These are phyloP conservation scores for Botryosphaeria dothidea DNA, from an alignment of 2,329 filamentous ascomycete species.

Conservation along the genomic window DNA sequence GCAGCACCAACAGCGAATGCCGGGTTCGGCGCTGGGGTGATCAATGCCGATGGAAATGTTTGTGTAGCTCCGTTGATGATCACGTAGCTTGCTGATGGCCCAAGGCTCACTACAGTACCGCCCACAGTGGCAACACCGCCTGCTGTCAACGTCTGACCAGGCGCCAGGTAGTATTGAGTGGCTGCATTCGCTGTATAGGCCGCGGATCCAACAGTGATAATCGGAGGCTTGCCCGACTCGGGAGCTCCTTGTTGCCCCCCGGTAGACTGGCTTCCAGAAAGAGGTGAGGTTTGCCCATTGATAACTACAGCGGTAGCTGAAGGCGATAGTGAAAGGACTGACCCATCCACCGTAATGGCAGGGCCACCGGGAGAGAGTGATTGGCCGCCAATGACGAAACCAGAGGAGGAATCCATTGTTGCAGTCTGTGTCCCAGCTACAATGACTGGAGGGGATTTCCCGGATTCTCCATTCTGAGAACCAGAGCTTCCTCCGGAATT, in stretches of 20 bases:
- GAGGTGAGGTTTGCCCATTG: slow-evolving; percentile 30
- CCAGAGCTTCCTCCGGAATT: neutral
- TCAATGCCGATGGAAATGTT: slow-evolving; percentile 27
- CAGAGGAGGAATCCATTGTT: slow-evolving; percentile 33
- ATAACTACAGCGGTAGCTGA: slow-evolving; percentile 40
- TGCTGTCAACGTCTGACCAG: slow-evolving; percentile 39
- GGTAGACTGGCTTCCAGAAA: slow-evolving; percentile 21
- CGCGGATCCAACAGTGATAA: slow-evolving; percentile 43
- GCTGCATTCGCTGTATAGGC: slow-evolving; percentile 47
- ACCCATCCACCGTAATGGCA: slow-evolving; percentile 38
- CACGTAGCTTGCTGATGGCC: slow-evolving; percentile 38
- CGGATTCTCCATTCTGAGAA: neutral
- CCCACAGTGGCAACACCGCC: slow-evolving; percentile 41
- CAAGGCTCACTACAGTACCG: slow-evolving; percentile 44
- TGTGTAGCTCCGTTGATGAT: slow-evolving; percentile 43
- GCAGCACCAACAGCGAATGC: slow-evolving; percentile 28
- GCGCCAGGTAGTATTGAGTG: slow-evolving; percentile 45
- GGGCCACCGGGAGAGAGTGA: slow-evolving; percentile 37
- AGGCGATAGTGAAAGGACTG: slow-evolving; percentile 33
- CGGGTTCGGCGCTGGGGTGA: slow-evolving; percentile 22
- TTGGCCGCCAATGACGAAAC: slow-evolving; percentile 35
- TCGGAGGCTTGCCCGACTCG: slow-evolving; percentile 22
- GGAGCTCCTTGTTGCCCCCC: slow-evolving; percentile 22
- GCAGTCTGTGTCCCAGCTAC: slow-evolving; percentile 31
- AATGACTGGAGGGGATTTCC: neutral